A percentile compares a stretch with the other conserved stretches of the same genome.
phyloP scores from a whole-genome alignment of 257 asterid species.

The Solanum peruvianum region DNA sequence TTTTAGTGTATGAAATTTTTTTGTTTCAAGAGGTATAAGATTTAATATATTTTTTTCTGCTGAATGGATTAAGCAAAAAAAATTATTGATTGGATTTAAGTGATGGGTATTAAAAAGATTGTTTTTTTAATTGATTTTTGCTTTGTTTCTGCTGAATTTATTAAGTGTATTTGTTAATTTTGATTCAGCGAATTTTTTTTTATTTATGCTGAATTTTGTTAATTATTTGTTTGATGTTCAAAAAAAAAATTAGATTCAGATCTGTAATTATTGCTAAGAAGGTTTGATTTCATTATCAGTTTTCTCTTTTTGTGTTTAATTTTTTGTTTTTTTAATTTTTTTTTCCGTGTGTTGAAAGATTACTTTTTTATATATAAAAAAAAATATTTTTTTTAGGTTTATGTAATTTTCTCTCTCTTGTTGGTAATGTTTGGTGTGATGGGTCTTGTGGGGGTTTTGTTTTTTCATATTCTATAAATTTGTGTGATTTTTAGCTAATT shows the following conservation, averaged over 20 bases:
- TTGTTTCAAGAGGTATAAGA: background rate
- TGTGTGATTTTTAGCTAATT: background rate
- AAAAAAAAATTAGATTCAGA: slow-evolving; percentile 4
- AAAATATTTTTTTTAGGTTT: background rate
- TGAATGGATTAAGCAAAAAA: background rate
- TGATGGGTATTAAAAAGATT: background rate
- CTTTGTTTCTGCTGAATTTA: background rate
- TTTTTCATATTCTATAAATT: background rate
- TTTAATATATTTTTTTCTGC: background rate
- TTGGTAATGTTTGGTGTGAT: slow-evolving; percentile 9
- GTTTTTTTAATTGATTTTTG: background rate
- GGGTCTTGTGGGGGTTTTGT: background rate
- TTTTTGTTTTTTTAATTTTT: background rate
- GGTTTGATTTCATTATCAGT: slow-evolving; percentile 2
- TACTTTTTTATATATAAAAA: background rate
- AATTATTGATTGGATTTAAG: background rate
- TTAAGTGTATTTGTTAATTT: background rate
- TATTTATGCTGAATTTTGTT: background rate
- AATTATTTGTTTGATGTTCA: background rate
- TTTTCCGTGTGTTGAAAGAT: background rate
- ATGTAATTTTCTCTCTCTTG: background rate
- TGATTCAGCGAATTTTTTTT: background rate
- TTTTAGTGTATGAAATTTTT: background rate
- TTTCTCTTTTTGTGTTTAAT: background rate
- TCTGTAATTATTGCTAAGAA: background rate